Conservation (phyloP, 768 basidiomycete species). For the Cystofilobasidium bisporidii region DNA sequence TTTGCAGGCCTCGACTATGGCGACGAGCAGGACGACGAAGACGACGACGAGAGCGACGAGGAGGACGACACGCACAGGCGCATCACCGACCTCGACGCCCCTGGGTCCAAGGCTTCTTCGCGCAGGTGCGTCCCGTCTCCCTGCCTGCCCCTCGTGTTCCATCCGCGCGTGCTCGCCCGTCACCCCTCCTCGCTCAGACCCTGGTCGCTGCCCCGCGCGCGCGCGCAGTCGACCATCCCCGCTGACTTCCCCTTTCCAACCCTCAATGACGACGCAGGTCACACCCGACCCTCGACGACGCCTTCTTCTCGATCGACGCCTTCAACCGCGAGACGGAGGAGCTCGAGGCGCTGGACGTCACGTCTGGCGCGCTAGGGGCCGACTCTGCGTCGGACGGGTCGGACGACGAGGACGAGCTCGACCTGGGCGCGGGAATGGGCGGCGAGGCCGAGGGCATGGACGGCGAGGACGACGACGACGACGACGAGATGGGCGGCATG, state of each 20-base stretch:
- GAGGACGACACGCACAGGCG: conserved; percentile 37
- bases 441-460: conserved; percentile 33
- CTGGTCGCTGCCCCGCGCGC: no score
- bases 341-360: conserved; percentile 57
- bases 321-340: conserved; percentile 82
- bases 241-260: neutral
- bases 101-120: conserved; percentile 20
- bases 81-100: conserved; percentile 35
- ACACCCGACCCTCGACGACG: conserved; percentile 65
- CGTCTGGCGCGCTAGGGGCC: conserved; percentile 45
- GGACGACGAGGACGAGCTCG: conserved; percentile 47
- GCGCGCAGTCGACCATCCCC: no score
- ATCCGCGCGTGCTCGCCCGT: no score
- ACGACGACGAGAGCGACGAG: conserved; percentile 35
- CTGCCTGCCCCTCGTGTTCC: neutral
- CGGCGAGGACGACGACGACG: conserved; percentile 45
- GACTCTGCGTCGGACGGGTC: conserved; percentile 38
- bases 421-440: conserved; percentile 47
- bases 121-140: conserved; percentile 10
- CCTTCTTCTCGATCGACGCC: conserved; percentile 73
- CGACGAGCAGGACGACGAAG: conserved; percentile 38
- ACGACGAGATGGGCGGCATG: conserved; percentile 48
- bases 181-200: no score
- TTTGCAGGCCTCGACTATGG: conserved; percentile 31
- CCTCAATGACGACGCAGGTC: conserved; percentile 24